Evolutionary conservation across 1,284 basidiomycete genomes (phyloP), one percentile per base, ranked within the genome.

Genomic region (Puccinia hordei): DNA sequence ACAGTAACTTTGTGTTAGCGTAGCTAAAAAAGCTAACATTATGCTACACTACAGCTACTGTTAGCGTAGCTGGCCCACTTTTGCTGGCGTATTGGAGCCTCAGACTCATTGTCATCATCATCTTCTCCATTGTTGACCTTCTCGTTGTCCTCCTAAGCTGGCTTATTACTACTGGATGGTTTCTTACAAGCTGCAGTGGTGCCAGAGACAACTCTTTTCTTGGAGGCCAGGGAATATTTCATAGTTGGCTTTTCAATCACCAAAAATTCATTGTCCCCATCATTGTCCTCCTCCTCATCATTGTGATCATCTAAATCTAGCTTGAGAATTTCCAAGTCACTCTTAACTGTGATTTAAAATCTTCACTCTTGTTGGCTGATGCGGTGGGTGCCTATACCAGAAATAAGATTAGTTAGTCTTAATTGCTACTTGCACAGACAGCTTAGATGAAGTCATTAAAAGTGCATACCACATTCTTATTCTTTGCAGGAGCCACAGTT

Each of bases 261-360:
- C 33, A 33, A 27, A 2, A 30, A 61, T 27, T 61, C 59, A 1
- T 61, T 30, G 15, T 51, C 49, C 3, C 17, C 49, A 51, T 51
- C 49, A 13, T 61, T 30, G 4, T 61, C 33, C 12, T 61, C 59
- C 2, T 61, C 59, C 12, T 61, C 59, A 5, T 61, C 59, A 33
- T 61, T 30, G 30, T 33, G 30, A 35, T 61, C 59, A 61, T 61
- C 30, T 35, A 61, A 35, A 6, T 27, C 59, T 10, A 61, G 59
- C 35, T 61, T 33, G 10, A 27, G 8, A 30, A 61, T 61, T 9
- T 61, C 30, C 17, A 30, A 61, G 17, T 61, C 59, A 22, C 59
- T 61, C 41, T 75, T 59, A 33, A 59, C 74, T 24, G 66, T 59
- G 44, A 57, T 68, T 49, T 77, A 61, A 33, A 49, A 30, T 66